A percentile compares a stretch with the other conserved stretches of the same genome.
These are phyloP conservation scores for Megacollybia marginata DNA, from an alignment of 768 basidiomycete species.

Conservation along the genomic window DNA sequence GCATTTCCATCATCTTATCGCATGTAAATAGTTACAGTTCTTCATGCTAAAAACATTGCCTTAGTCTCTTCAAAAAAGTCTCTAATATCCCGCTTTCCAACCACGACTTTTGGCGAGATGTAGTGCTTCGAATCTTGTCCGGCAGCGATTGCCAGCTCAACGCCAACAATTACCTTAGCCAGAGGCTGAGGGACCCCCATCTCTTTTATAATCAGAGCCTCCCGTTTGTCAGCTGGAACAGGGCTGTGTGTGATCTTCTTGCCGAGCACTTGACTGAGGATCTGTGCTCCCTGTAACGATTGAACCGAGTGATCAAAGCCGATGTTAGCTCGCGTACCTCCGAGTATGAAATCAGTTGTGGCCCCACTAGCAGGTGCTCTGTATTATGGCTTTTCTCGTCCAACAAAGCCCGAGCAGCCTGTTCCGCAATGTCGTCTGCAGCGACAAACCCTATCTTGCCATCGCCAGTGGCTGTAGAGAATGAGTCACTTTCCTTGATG, in stretches of 20 bases:
- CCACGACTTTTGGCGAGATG: not conserved
- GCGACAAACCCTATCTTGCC: constrained; percentile 22
- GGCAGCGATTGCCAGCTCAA: not conserved
- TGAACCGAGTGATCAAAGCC: not conserved
- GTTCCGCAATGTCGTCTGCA: constrained; percentile 25
- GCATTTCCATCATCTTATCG: too few relatives aligned
- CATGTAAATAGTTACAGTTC: not conserved
- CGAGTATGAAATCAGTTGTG: constrained; percentile 21
- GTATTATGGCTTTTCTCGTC: constrained; percentile 15
- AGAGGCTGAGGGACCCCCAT: not conserved
- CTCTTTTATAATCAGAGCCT: not conserved
- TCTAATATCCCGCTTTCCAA: not conserved
- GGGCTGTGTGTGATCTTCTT: not conserved
- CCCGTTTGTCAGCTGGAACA: not conserved
- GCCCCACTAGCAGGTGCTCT: constrained; percentile 24
- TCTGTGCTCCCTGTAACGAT: not conserved
- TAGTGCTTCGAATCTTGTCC: not conserved
- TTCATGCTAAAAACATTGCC: not conserved
- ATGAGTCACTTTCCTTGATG: constrained; percentile 6
- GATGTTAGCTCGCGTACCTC: constrained; percentile 13
- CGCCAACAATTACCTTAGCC: not conserved
- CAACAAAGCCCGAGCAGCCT: constrained; percentile 20
- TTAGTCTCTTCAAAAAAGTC: not conserved
- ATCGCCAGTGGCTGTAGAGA: constrained; percentile 20
- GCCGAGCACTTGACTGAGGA: not conserved